These are phyloP conservation scores for Cryphonectria nitschkei DNA, from an alignment of 2,329 filamentous ascomycete genomes.

Conservation along the genomic window DNA sequence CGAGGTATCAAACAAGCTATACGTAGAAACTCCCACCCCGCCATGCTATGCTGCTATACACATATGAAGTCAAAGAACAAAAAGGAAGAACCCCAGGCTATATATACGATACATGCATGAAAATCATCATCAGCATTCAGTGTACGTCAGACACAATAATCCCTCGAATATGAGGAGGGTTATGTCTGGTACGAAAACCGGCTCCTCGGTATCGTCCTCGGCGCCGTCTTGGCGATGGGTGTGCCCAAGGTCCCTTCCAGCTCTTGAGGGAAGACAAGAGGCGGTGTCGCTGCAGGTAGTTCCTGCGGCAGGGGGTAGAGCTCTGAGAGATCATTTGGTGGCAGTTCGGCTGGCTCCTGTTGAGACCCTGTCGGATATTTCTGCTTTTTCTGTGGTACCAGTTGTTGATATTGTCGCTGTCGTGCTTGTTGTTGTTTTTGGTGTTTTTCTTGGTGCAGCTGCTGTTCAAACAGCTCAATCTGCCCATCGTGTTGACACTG, in stretches of 20 bases:
- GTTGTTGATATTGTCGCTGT: not conserved
- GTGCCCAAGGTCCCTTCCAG: constrained; percentile 6
- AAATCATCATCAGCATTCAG: not conserved
- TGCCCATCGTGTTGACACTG: constrained; percentile 6
- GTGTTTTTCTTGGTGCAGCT: not conserved
- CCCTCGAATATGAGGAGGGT: not conserved
- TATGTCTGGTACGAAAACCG: constrained; percentile 14
- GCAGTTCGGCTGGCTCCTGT: constrained; percentile 14
- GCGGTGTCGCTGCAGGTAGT: constrained; percentile 16
- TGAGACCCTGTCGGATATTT: constrained; percentile 9
- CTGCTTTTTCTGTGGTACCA: not conserved
- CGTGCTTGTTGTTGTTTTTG: not conserved
- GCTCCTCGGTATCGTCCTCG: constrained; percentile 15
- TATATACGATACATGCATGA: constrained; percentile 10
- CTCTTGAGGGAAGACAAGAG: constrained; percentile 8
- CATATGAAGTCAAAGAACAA: not conserved
- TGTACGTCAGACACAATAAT: not conserved
- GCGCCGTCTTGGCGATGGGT: not conserved
- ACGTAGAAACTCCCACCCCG: constrained; percentile 1
- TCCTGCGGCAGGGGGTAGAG: constrained; percentile 13
- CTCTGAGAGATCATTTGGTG: constrained; percentile 8
- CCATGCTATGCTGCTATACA: constrained; percentile 16
- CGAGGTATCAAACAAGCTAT: constrained; percentile 9
- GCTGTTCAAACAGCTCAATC: constrained; percentile 11
- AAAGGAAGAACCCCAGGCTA: not conserved